Percentiles rank a stretch among this genome's conserved stretches.
phyloP scores from a whole-genome alignment of 2,329 filamentous ascomycete species.

The Atkinsonella hypoxylon region DNA sequence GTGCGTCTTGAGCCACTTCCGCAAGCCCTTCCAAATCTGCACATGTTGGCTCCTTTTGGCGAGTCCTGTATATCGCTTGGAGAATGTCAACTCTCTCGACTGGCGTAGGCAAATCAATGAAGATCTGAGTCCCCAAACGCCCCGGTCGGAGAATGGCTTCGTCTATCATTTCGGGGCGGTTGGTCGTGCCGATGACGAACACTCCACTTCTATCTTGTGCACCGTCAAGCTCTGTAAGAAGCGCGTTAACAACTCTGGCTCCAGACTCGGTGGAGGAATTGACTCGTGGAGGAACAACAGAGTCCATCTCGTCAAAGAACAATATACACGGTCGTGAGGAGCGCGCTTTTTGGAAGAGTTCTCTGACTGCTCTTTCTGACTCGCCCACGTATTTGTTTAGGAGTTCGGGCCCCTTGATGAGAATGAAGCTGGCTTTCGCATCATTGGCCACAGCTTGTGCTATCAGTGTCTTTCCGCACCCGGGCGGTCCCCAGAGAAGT shows the following conservation, averaged over 20 bases:
- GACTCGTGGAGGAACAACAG: conserved; percentile 75
- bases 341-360: conserved; percentile 80
- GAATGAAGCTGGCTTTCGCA: conserved; percentile 94
- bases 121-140: conserved; percentile 76
- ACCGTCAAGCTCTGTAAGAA: conserved; percentile 90
- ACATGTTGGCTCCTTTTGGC: conserved; percentile 22
- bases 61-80: conserved; percentile 47
- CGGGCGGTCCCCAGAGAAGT: conserved; percentile 90
- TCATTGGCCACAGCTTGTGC: conserved; percentile 95
- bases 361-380: conserved; percentile 82
- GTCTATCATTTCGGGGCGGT: conserved; percentile 93
- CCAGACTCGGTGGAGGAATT: conserved; percentile 69
- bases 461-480: conserved; percentile 91
- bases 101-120: conserved; percentile 72
- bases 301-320: conserved; percentile 97
- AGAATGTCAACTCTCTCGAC: conserved; percentile 80
- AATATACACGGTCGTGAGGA: conserved; percentile 85
- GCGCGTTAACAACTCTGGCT: conserved; percentile 82
- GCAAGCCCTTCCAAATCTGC: conserved; percentile 44
- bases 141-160: conserved; percentile 88
- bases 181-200: conserved; percentile 90
- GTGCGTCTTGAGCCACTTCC: conserved; percentile 49
- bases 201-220: conserved; percentile 70
- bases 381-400: conserved; percentile 98
- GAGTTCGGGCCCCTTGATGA: conserved; percentile 89